Evolutionary conservation across 140 eudicot species (phyloP), one percentile per base, ranked within the genome.

Genomic region (Ambrosia hybrid): DNA sequence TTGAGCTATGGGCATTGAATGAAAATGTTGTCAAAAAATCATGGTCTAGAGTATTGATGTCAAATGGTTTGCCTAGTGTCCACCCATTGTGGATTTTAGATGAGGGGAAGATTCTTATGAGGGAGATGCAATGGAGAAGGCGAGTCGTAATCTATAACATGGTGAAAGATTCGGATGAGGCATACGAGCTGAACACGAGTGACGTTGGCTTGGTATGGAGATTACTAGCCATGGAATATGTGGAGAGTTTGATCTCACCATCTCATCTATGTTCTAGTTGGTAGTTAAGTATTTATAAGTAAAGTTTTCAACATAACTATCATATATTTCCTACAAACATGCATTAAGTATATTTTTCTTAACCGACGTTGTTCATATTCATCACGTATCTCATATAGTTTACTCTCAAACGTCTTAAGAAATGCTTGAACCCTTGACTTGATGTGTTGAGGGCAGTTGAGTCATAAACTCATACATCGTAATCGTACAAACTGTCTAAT

Each of bases 161-260:
- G 41, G 3, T 71, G 45, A 71, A 41, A 6, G 45, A 41, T 41
- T 38, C 9, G 4, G 9, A 17, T 41, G 26, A 43, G 41, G n/a
- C 4, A 17, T 17, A 55, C 13, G 12, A 14, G 9, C 39, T 37
- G 37, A 15, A 53, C 12, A 9, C 16, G 13, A 70, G 26, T 1
- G 26, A n/a, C 3, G 37, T 15, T 65, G 53, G 33, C 6, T 2
- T 17, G 5, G 0, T 70, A 37, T 26, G 4, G 65, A 55, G 65
- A 16, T 53, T 45, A 70, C 38, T 55, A 53, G 64, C 48, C 11
- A 55, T 14, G 0, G 65, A 55, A 70, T 70, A 55, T 55, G 74
- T 53, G 65, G 64, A 52, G 65, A 70, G 14, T 55, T 37, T 70
- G 39, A 48, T 38, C 65, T 55, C 64, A 6, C 65, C 65, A 70